A percentile compares a stretch with the other conserved stretches of the same genome.
Conservation (phyloP, 2,329 filamentous ascomycete species). For the Paecilomyces sp. region DNA sequence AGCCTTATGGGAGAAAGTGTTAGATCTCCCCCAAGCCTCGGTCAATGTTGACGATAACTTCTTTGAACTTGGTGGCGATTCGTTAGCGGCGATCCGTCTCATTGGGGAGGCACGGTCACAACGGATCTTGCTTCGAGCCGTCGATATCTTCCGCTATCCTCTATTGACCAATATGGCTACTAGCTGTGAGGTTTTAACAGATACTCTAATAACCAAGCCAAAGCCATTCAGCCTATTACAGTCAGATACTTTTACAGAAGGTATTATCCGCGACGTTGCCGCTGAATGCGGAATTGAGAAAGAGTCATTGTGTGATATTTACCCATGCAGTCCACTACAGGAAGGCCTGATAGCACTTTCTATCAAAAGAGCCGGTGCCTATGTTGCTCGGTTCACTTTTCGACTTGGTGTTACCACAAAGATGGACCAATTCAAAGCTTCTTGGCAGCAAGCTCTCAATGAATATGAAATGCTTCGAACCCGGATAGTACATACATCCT, state of each 20-base stretch:
- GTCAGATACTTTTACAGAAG: constrained; percentile 8
- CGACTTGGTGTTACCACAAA: constrained; percentile 31
- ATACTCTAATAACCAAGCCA: constrained; percentile 2
- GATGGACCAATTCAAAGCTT: constrained; percentile 35
- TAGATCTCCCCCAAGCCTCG: constrained; percentile 29
- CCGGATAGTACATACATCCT: constrained; percentile 34
- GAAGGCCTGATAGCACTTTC: constrained; percentile 44
- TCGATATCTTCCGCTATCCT: constrained; percentile 39
- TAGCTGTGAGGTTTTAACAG: constrained; percentile 12
- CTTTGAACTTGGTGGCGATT: constrained; percentile 42
- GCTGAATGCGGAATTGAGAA: constrained; percentile 23
- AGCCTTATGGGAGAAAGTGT: constrained; percentile 31
- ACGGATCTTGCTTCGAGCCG: constrained; percentile 34
- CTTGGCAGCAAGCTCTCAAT: constrained; percentile 40
- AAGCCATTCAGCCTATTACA: constrained; percentile 24
- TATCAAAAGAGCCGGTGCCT: constrained; percentile 40
- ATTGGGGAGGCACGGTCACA: constrained; percentile 34
- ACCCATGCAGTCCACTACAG: constrained; percentile 39
- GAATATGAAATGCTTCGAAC: constrained; percentile 44
- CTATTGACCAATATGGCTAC: constrained; percentile 37
- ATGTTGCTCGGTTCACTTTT: constrained; percentile 41
- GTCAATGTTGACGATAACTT: constrained; percentile 40
- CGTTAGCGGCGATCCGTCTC: constrained; percentile 41
- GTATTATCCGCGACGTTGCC: constrained; percentile 20
- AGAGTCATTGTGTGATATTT: constrained; percentile 29